Percentiles rank a stretch among this genome's conserved stretches.
These are phyloP conservation scores for Zygosaccharomyces bisporus DNA, from an alignment of 805 yeast genomes.

Conservation along the genomic window DNA sequence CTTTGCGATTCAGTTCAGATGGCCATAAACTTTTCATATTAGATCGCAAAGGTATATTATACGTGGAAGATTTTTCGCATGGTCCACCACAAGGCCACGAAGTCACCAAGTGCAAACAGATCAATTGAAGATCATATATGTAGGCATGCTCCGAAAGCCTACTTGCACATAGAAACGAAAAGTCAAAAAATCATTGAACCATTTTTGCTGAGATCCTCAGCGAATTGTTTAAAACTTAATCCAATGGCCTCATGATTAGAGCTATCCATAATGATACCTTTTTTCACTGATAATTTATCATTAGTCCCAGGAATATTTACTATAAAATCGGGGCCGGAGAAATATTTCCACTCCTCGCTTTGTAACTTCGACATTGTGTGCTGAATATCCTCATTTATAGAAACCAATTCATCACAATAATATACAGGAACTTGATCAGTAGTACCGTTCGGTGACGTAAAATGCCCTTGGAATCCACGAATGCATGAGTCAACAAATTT, in stretches of 20 bases:
- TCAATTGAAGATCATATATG: conserved; percentile 31
- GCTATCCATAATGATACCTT: conserved; percentile 39
- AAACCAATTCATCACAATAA: conserved; percentile 27
- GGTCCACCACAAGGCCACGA: conserved; percentile 71
- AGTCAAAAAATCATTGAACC: background rate
- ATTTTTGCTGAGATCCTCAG: conserved; percentile 1
- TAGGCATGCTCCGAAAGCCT: background rate
- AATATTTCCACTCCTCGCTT: conserved; percentile 73
- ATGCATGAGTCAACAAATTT: conserved; percentile 32
- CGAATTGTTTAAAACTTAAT: conserved; percentile 19
- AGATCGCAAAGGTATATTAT: conserved; percentile 77
- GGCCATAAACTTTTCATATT: conserved; percentile 75
- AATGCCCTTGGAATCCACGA: conserved; percentile 24
- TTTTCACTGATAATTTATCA: conserved; percentile 45
- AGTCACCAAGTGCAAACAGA: conserved; percentile 62
- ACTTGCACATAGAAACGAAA: background rate
- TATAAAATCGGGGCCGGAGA: conserved; percentile 70
- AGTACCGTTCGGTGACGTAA: conserved; percentile 1
- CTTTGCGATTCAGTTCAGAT: conserved; percentile 67
- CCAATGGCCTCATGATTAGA: conserved; percentile 16
- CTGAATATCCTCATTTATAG: conserved; percentile 40
- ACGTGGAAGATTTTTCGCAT: conserved; percentile 82
- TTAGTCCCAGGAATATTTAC: conserved; percentile 42
- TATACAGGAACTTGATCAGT: conserved; percentile 32
- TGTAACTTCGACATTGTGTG: conserved; percentile 42